phyloP scores from a whole-genome alignment of 148 eudicot species.

The Arctostaphylos glauca region DNA sequence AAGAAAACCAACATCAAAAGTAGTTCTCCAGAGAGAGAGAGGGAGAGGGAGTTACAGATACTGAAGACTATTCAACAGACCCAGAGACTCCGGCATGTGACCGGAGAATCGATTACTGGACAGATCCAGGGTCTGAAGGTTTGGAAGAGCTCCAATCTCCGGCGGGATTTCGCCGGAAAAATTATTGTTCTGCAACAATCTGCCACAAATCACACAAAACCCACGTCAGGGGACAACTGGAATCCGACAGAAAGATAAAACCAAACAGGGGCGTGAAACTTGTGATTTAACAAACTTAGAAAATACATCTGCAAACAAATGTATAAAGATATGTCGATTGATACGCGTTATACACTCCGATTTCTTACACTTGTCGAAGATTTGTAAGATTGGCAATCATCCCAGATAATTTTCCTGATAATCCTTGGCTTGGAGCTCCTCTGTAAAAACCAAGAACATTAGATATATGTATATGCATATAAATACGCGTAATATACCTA shows the following conservation, averaged over 20 bases:
- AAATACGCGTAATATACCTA: neutral
- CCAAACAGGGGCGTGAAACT: neutral
- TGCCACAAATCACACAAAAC: constrained; percentile 23
- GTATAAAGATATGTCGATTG: neutral
- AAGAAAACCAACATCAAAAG: constrained; percentile 14
- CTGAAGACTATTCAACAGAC: constrained; percentile 52
- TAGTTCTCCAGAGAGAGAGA: constrained; percentile 6
- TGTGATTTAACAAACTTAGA: neutral
- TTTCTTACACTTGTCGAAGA: constrained; percentile 79
- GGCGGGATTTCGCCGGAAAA: constrained; percentile 79
- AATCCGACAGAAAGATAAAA: neutral
- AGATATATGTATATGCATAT: neutral
- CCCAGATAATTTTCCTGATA: constrained; percentile 73
- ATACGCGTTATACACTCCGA: neutral
- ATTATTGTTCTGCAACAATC: constrained; percentile 86
- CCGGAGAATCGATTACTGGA: constrained; percentile 73
- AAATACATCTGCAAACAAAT: neutral
- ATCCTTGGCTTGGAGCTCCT: constrained; percentile 92
- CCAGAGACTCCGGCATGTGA: constrained; percentile 61
- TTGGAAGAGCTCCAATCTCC: constrained; percentile 60
- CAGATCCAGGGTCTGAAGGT: constrained; percentile 83
- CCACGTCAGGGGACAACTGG: neutral
- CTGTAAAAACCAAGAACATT: constrained; percentile 31
- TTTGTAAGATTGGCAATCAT: constrained; percentile 75
- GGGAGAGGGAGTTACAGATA: constrained; percentile 48